Evolutionary conservation across 2,329 filamentous ascomycete genomes (phyloP).

Genomic region (Arthrobotrys megalospora): DNA sequence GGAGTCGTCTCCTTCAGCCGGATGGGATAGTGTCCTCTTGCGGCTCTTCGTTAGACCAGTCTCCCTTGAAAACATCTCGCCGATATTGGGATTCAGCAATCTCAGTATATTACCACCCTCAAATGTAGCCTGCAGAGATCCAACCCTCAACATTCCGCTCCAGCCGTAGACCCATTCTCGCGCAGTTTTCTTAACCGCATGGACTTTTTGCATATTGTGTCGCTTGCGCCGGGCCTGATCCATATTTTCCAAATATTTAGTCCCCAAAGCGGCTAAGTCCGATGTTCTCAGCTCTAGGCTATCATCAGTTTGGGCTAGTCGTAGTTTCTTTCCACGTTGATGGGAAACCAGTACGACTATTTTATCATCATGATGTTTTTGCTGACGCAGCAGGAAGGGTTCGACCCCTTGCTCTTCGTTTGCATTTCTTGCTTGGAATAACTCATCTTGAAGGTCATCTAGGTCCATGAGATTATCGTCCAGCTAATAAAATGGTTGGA

Average conservation of each 20-base stretch:
- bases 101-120: constrained; percentile 18
- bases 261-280: constrained; percentile 29
- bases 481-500: background rate
- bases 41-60: background rate
- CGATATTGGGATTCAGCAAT: background rate
- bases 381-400: constrained; percentile 35
- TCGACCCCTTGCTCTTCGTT: constrained; percentile 1
- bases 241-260: constrained; percentile 45
- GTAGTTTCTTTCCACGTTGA: background rate
- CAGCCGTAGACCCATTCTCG: constrained; percentile 38
- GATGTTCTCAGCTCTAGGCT: constrained; percentile 34
- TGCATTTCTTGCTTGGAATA: background rate
- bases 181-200: constrained; percentile 27
- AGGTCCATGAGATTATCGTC: constrained; percentile 32
- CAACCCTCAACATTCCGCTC: constrained; percentile 39
- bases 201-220: constrained; percentile 17
- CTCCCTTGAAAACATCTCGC: background rate
- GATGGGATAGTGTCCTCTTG: constrained; percentile 6
- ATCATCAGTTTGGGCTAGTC: constrained; percentile 19
- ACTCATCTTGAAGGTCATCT: constrained; percentile 25
- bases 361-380: background rate
- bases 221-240: constrained; percentile 16
- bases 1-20: background rate
- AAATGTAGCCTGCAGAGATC: constrained; percentile 16
- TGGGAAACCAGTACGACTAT: background rate